Conservation (phyloP, 306 rosid genomes). For the Benincasa hispida region DNA sequence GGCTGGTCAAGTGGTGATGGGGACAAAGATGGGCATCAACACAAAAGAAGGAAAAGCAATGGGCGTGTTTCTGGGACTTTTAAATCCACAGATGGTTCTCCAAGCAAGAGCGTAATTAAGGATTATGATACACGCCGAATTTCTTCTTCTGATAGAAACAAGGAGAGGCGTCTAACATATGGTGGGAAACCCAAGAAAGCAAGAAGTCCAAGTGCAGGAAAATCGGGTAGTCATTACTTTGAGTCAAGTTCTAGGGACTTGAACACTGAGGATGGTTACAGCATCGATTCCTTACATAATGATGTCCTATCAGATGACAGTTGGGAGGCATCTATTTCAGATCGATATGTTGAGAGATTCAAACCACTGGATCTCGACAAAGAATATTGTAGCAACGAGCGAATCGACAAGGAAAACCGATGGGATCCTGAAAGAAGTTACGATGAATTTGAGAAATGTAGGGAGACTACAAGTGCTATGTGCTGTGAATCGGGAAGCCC, state of each 20-base stretch:
- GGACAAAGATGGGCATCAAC: conserved; percentile 19
- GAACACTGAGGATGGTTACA: background rate
- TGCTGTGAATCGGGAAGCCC: background rate
- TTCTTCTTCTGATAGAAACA: background rate
- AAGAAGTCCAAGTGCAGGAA: background rate
- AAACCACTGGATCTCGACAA: conserved; percentile 5
- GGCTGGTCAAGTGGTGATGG: conserved; percentile 7
- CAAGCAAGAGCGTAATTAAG: background rate
- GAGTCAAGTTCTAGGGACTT: background rate
- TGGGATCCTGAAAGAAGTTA: conserved; percentile 2
- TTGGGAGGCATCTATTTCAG: background rate
- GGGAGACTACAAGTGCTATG: background rate
- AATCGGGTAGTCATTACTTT: background rate
- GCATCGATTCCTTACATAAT: background rate
- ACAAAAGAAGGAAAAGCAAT: conserved; percentile 4
- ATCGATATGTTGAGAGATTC: background rate
- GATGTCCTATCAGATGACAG: background rate
- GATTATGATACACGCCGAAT: background rate
- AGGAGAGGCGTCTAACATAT: background rate
- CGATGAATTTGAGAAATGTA: conserved; percentile 5
- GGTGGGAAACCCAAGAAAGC: background rate
- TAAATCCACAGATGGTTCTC: background rate
- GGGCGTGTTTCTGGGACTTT: background rate
- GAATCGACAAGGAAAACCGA: background rate
- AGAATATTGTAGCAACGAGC: background rate